phyloP scores from a whole-genome alignment of 2,329 filamentous ascomycete species.

The Celoporthe dispersa region DNA sequence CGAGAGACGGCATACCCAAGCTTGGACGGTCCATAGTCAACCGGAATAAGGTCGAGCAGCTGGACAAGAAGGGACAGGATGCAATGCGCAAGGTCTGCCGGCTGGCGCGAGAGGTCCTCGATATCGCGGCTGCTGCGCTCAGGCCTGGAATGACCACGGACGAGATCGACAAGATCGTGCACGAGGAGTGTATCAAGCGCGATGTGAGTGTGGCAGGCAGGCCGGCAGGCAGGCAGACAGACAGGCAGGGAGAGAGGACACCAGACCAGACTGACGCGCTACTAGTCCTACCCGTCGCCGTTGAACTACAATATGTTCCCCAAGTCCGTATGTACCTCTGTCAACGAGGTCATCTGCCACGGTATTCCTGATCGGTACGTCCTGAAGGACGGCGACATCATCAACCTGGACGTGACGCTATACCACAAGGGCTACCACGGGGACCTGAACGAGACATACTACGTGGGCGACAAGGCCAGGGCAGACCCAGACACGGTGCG shows the following conservation, averaged over 20 bases:
- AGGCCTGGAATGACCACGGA: conserved; percentile 77
- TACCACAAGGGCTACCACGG: conserved; percentile 96
- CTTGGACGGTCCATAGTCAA: conserved; percentile 64
- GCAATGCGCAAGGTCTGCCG: conserved; percentile 77
- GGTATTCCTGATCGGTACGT: conserved; percentile 92
- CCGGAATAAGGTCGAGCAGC: conserved; percentile 80
- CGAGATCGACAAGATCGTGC: conserved; percentile 75
- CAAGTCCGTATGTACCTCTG: conserved; percentile 95
- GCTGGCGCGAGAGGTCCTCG: conserved; percentile 72
- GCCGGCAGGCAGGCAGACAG: neutral
- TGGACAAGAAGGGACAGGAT: conserved; percentile 70
- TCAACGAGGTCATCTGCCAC: conserved; percentile 98
- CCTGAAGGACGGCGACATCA: conserved; percentile 88
- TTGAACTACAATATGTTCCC: conserved; percentile 96
- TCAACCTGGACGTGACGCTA: conserved; percentile 95
- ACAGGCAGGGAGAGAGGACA: neutral
- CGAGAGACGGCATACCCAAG: conserved; percentile 76
- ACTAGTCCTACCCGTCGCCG: conserved; percentile 88
- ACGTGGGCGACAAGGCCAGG: conserved; percentile 86
- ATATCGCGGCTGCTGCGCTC: conserved; percentile 70
- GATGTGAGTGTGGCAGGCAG: conserved; percentile 57
- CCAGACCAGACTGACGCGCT: conserved; percentile 7
- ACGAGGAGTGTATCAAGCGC: conserved; percentile 75
- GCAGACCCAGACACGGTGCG: conserved; percentile 85
- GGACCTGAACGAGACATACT: conserved; percentile 98